Evolutionary conservation across 371 early-diverging fungal species (phyloP).

Genomic region (Batkoa obscura): DNA sequence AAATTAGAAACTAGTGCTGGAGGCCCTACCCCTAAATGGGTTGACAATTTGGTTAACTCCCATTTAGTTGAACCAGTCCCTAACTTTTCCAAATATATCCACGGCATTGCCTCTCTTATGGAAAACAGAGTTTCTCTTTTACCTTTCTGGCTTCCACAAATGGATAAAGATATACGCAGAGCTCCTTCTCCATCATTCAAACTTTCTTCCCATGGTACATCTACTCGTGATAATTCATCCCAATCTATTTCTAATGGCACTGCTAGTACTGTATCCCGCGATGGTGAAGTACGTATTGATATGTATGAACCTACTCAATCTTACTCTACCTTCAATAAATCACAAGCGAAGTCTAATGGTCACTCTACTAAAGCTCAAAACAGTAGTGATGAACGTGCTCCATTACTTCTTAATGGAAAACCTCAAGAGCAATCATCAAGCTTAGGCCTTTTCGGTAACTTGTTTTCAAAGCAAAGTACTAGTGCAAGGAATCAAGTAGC

Average conservation of each 20-base stretch:
- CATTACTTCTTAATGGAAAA: not conserved
- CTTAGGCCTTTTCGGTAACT: not conserved
- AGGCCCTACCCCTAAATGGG: conserved; percentile 80
- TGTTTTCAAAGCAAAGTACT: not conserved
- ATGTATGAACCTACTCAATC: not conserved
- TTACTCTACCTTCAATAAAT: not conserved
- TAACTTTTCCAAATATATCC: conserved; percentile 95
- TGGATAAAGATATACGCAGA: conserved; percentile 80
- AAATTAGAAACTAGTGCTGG: conserved; percentile 80
- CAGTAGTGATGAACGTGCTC: not conserved
- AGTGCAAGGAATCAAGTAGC: not conserved
- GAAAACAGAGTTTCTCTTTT: conserved; percentile 67
- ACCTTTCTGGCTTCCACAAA: conserved; percentile 97
- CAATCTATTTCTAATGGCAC: not conserved
- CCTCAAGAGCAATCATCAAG: not conserved
- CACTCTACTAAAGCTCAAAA: not conserved
- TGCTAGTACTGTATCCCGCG: not conserved
- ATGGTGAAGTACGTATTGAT: not conserved
- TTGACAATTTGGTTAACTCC: conserved; percentile 63
- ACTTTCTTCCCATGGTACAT: not conserved
- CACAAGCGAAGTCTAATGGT: not conserved
- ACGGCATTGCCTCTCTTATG: conserved; percentile 83
- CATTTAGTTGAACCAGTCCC: conserved; percentile 93
- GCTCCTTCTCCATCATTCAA: conserved; percentile 22
- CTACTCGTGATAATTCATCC: not conserved